Evolutionary conservation across 495 filamentous ascomycete species (phyloP), one percentile per base, ranked within the genome.

Genomic region (Penicillium verhagenii): DNA sequence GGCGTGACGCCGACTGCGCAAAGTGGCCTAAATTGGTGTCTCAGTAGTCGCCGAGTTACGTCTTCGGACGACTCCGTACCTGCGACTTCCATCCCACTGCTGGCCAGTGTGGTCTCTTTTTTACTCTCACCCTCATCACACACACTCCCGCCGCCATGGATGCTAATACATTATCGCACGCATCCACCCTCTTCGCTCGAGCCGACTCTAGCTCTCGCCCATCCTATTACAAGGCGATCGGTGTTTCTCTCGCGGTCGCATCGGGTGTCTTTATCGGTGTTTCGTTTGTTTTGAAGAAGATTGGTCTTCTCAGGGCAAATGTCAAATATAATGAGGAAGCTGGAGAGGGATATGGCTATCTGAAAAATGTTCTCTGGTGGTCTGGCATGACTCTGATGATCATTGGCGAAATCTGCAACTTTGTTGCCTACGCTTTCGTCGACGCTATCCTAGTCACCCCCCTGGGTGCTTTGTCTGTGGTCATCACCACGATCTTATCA

Each of bases 331-430:
- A 95, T 64, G 93, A 97, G 68, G 91, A 92, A 59, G 92, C 92
- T 2, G 94, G 94, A 46, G 93, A 97, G 69, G 94, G 94, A 28
- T 98, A 98, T 68, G 95, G 94, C 54, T 98, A 98, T 69, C 82
- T 98, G 61, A 96, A 95, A 80, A 98, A 98, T 67, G 73, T 79
- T 18, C 97, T 81, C 75, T 98, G 94, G 94, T 98, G 94, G 94
- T 69, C 73, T 20, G 94, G 94, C 58, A 98, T 98, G 95, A 91
- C 82, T 18, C 76, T 98, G 65, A 98, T 98, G 94, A 95, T 97
- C 59, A 64, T 97, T 38, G 94, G 94, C 46, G 94, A 98, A 72
- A 84, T 94, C 29, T 96, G 93, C 83, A 98, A 98, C 72, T 97
- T 98, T 64, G 91, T 89, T 52, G 95, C 94, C 20, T 98, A 98